Evolutionary conservation across 1,284 basidiomycete species (phyloP).

Genomic region (Phylloboletellus chloephorus): DNA sequence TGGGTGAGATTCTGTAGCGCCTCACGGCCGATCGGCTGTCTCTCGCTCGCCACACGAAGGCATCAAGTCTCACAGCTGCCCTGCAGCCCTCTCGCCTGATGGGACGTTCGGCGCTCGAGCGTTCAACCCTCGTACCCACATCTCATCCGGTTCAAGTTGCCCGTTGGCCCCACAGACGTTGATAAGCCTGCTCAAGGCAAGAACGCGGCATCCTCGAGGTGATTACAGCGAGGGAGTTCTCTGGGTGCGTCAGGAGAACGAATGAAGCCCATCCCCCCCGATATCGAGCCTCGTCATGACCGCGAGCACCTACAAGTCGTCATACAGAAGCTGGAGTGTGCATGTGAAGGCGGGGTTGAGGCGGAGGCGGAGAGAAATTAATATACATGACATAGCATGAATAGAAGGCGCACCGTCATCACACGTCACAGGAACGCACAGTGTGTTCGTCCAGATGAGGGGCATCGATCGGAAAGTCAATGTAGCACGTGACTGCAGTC

Average conservation of each 20-base stretch:
- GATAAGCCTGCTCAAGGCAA: no score
- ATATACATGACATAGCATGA: constrained; percentile 6
- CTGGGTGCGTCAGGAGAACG: constrained; percentile 9
- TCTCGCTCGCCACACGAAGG: constrained; percentile 7
- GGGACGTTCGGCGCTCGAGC: neutral
- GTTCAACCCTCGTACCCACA: constrained; percentile 17
- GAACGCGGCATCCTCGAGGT: constrained; percentile 29
- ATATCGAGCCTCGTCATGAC: constrained; percentile 15
- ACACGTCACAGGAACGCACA: constrained; percentile 30
- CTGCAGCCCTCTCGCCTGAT: constrained; percentile 2
- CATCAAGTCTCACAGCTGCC: constrained; percentile 7
- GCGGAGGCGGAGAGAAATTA: constrained; percentile 26
- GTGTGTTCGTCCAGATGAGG: constrained; percentile 6
- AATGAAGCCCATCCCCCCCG: constrained; percentile 3
- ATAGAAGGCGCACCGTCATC: constrained; percentile 7
- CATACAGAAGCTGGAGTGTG: constrained; percentile 18
- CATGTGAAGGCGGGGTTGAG: constrained; percentile 23
- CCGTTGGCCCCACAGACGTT: constrained; percentile 3
- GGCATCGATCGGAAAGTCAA: constrained; percentile 12
- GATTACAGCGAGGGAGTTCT: constrained; percentile 24
- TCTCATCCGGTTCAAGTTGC: neutral
- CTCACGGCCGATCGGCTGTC: constrained; percentile 7
- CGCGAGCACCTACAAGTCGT: constrained; percentile 11
- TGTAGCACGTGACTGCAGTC: constrained; percentile 18
- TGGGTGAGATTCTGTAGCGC: constrained; percentile 1